These are phyloP conservation scores for Acanthamoeba sp. DNA, from an alignment of 208 protist genomes.

Conservation along the genomic window DNA sequence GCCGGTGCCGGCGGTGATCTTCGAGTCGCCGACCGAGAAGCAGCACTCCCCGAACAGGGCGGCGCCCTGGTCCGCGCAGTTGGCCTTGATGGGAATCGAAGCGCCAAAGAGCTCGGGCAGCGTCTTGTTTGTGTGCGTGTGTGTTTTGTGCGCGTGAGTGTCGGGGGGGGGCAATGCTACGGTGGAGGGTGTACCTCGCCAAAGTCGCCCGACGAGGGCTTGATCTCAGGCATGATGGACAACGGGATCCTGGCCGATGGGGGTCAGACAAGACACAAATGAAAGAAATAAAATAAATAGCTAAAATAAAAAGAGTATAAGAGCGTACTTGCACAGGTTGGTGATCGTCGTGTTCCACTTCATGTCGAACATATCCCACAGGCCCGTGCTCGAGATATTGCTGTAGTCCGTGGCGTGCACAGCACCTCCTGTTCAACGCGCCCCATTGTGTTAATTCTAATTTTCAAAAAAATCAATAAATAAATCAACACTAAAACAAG, in stretches of 20 bases:
- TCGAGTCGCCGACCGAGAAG: slow-evolving; percentile 80
- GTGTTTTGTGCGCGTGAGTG: too few relatives aligned
- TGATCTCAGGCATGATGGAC: slow-evolving; percentile 67
- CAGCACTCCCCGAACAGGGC: slow-evolving; percentile 84
- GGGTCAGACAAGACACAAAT: neutral
- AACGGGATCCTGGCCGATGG: slow-evolving; percentile 51
- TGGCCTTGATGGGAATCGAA: slow-evolving; percentile 75
- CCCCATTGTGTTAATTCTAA: neutral
- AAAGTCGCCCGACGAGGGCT: slow-evolving; percentile 25
- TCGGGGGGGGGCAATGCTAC: too few relatives aligned
- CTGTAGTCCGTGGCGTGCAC: slow-evolving; percentile 77
- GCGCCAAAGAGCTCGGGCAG: slow-evolving; percentile 68
- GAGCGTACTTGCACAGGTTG: neutral
- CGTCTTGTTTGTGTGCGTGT: too few relatives aligned
- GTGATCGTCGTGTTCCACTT: slow-evolving; percentile 42
- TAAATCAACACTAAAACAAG: too few relatives aligned
- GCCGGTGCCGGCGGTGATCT: slow-evolving; percentile 80
- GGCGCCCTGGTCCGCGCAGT: slow-evolving; percentile 77
- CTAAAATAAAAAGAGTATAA: neutral
- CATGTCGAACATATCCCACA: slow-evolving; percentile 37
- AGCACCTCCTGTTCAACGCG: slow-evolving; percentile 58
- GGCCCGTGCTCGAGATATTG: slow-evolving; percentile 73
- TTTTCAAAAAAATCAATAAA: neutral
- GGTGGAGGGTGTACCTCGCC: too few relatives aligned
- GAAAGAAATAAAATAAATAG: neutral